These are phyloP conservation scores for Albugo candida DNA, from an alignment of 352 stramenopile species.

Conservation along the genomic window DNA sequence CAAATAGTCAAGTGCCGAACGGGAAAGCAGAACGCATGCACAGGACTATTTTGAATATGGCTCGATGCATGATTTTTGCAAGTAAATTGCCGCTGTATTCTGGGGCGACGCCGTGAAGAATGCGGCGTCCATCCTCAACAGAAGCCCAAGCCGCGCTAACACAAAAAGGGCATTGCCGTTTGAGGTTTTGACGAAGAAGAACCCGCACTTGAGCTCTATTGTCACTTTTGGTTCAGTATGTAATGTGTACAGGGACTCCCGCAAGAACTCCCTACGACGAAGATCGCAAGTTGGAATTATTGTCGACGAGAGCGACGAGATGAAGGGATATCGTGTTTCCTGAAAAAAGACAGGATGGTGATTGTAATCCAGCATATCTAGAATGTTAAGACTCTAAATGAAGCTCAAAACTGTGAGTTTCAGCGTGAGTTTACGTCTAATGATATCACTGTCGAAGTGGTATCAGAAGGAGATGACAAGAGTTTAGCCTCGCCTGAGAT, in stretches of 20 bases:
- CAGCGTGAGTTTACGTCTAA: not conserved
- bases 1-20: not conserved
- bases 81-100: slow-evolving; percentile 2
- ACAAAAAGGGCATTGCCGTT: slow-evolving; percentile 1
- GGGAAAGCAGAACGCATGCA: not conserved
- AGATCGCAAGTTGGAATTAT: not conserved
- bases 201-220: not conserved
- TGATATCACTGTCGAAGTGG: no score
- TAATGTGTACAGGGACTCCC: slow-evolving; percentile 2
- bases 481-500: no score
- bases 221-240: slow-evolving; percentile 8
- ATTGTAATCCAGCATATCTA: not conserved
- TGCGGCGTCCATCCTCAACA: not conserved
- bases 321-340: not conserved
- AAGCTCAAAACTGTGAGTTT: not conserved
- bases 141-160: slow-evolving; percentile 1
- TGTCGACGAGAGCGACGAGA: not conserved
- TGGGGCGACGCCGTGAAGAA: slow-evolving; percentile 2
- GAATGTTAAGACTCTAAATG: not conserved
- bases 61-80: slow-evolving; percentile 3
- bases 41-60: not conserved
- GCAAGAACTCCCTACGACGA: not conserved
- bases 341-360: not conserved
- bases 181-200: slow-evolving; percentile 2
- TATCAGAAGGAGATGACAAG: no score